Base-by-base conservation (phyloP, 306 rosid genomes). In the Fragaria nilgerrensis region DNA sequence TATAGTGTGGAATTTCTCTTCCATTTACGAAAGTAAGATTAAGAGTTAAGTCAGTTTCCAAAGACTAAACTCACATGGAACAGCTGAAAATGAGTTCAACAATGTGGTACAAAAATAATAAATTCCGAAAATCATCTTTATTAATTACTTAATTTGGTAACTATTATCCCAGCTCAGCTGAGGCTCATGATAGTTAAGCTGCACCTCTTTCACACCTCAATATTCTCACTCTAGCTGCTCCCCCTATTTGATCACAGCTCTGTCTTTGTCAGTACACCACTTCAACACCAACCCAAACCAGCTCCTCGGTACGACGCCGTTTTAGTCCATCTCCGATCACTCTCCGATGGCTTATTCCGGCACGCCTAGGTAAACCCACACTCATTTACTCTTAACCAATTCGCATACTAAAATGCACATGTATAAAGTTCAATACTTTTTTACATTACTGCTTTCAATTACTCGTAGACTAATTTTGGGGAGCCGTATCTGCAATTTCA, bases 271-370 rank as follows among this genome's bases (percentile, higher is more conserved):
- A 15, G 2, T 23, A 5, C 36, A 25, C 67, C 22, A 11, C 67
- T 13, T 14, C 22, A 19, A 7, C n/a, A 45, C n/a, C 22, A 23
- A 39, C 29, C 63, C 34, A 41, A 22, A 23, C 39, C 29, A 59
- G 39, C 56, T 44, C 29, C 5, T 66, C 11, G 70, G 25, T 10
- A 44, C 70, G 78, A 27, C 78, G 44, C 70, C 44, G 70, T 74
- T 14, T 43, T 29, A 13, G 15, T 1, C 49, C n/a, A 4, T 66
- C 72, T 67, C 78, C 58, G 61, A 77, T 82, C 82, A 68, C 75
- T 66, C 72, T 67, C 75, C 58, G 61, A 82, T 82, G 85, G 68
- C 75, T 58, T 20, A 61, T 25, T 64, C 82, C 52, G 56, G 27
- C 22, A 17, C 29, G 7, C 19, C 76, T 62, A 59, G 82, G 85